Evolutionary conservation across 257 asterid genomes (phyloP).

Genomic region (Petunia axillaris): DNA sequence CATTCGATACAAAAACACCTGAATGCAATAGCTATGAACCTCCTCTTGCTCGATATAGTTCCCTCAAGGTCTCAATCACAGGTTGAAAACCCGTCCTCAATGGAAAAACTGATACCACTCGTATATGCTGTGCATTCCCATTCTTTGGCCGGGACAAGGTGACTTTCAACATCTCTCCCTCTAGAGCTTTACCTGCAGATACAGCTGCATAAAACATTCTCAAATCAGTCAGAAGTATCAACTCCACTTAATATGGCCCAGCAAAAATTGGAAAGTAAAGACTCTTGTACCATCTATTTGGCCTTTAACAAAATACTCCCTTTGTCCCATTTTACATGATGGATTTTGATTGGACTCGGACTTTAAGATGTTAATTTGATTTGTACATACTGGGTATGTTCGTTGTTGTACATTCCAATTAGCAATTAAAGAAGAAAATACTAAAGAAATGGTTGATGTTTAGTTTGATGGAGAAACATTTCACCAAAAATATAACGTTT

Average conservation of each 20-base stretch:
- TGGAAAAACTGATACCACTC: constrained; percentile 77
- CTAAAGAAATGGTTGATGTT: neutral
- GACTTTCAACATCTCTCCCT: constrained; percentile 82
- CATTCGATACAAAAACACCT: neutral
- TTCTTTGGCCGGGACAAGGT: constrained; percentile 77
- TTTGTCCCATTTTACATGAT: neutral
- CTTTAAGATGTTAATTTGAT: neutral
- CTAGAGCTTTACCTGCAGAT: constrained; percentile 60
- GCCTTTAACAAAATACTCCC: neutral
- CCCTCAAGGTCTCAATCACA: constrained; percentile 62
- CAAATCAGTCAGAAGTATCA: neutral
- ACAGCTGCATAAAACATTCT: constrained; percentile 42
- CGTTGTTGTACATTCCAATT: neutral
- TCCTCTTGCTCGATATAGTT: constrained; percentile 45
- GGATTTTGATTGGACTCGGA: neutral
- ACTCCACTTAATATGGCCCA: neutral
- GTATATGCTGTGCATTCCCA: constrained; percentile 78
- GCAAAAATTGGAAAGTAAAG: neutral
- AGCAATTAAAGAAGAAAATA: neutral
- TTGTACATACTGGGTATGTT: neutral
- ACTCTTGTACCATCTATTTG: neutral
- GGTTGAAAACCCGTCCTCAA: constrained; percentile 70
- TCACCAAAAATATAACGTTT: neutral
- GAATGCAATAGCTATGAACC: constrained; percentile 27
- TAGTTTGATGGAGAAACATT: neutral